Evolutionary conservation across 78 protist genomes (phyloP), one percentile per base, ranked within the genome.

Genomic region (Polysphondylium violaceum): DNA sequence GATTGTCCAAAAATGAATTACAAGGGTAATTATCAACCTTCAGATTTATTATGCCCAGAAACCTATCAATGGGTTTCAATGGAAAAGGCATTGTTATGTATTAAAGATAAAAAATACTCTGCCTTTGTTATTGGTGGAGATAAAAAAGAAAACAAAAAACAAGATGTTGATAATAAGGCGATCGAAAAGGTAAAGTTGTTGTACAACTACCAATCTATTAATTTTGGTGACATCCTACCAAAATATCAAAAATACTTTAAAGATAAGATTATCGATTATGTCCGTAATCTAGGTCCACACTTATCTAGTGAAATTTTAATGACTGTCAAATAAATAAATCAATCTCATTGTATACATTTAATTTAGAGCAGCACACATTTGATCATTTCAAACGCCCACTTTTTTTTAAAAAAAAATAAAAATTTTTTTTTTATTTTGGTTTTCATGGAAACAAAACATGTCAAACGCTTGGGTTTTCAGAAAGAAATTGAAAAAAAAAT

Each of bases 1-100:
- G 43, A 38, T 23, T 93, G 95, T 53, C 89, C 55, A 12, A 96
- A 96, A 86, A 95, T 95, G 98, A 53, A 64, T 31, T 60, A 59
- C 47, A 76, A 60, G 23, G 76, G 36, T 47, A 68, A 27, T 0
- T 83, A 55, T 60, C 38, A 36, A 41, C 93, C 94, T 43, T 83
- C 96, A 5, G 88, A 89, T 36, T 77, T 90, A 63, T 76, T 76
- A 16, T 88, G 94, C 17, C 4, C 23, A 3, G 72, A 63, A 43
- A 40, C 65, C 25, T 44, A 61, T 47, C 41, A 47, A 23, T 88
- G 87, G 87, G 93, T 87, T 2, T 47, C 33, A 7, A 33, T 87
- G 9, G 53, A 72, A 12, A 51, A 29, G 14, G 93, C 93, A 31
- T 25, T 86, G 7, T 9, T 47, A 21, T 16, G 19, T 7, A 33